Conservation (phyloP, 2,329 filamentous ascomycete genomes). For the Botrytis fabae region DNA sequence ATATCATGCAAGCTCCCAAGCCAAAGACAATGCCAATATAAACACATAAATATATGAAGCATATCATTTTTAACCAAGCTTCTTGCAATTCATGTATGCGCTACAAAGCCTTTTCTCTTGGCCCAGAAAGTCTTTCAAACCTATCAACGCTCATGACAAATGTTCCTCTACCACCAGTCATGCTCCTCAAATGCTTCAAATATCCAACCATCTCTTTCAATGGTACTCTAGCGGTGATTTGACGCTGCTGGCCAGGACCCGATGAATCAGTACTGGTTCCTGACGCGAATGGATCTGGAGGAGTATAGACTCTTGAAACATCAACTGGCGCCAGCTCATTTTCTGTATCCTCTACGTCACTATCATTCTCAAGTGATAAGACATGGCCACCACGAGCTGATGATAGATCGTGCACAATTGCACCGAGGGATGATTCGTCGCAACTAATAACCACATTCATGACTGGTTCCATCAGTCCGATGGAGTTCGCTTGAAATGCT, state of each 20-base stretch:
- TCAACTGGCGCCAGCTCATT: conserved; percentile 55
- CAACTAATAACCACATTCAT: conserved; percentile 88
- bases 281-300: conserved; percentile 76
- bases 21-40: background rate
- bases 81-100: background rate
- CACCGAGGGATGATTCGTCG: conserved; percentile 77
- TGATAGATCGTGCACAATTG: conserved; percentile 79
- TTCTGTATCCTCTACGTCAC: conserved; percentile 27
- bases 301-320: conserved; percentile 75
- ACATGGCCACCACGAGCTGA: conserved; percentile 73
- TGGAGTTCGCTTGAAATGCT: conserved; percentile 53
- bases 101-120: conserved; percentile 48
- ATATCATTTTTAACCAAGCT: background rate
- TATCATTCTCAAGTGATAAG: conserved; percentile 60
- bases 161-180: conserved; percentile 81
- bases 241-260: conserved; percentile 51
- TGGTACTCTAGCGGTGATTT: conserved; percentile 84
- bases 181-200: conserved; percentile 79
- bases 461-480: conserved; percentile 84
- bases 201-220: conserved; percentile 97
- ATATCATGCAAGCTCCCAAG: too few relatives aligned
- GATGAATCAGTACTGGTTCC: conserved; percentile 49
- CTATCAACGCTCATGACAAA: conserved; percentile 74
- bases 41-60: background rate
- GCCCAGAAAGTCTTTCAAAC: conserved; percentile 65